phyloP scores from a whole-genome alignment of 78 protist genomes.

The Emiliania huxleyi region DNA sequence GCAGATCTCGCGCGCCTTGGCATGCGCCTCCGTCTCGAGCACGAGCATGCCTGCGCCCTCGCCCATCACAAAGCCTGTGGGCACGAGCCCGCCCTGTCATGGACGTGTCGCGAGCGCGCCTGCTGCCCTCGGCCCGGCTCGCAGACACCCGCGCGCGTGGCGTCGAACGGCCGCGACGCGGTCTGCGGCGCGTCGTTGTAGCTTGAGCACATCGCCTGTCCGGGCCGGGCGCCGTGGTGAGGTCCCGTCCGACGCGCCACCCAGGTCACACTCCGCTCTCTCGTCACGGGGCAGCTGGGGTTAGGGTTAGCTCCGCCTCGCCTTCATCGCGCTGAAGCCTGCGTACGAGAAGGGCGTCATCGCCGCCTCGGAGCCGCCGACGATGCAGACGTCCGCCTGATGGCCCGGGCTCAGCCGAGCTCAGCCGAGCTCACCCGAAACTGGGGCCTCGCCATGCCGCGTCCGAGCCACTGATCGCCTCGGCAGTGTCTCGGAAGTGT shows the following conservation, averaged over 20 bases:
- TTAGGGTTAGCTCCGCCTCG: no score
- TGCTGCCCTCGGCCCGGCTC: no score
- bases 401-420: neutral
- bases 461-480: no score
- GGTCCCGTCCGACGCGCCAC: no score
- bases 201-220: constrained; percentile 1
- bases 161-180: constrained; percentile 25
- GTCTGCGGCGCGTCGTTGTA: neutral
- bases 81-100: no score
- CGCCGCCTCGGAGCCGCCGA: constrained; percentile 23
- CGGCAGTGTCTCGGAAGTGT: no score
- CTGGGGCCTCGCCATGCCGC: no score
- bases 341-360: constrained; percentile 31
- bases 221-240: no score
- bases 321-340: constrained; percentile 22
- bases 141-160: neutral
- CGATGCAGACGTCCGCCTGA: neutral
- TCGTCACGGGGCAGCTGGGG: no score
- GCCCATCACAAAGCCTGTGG: neutral
- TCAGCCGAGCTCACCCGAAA: no score
- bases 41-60: neutral
- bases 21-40: constrained; percentile 31
- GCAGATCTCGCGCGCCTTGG: constrained; percentile 7
- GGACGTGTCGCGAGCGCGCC: no score
- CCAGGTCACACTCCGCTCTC: no score